Evolutionary conservation across 257 asterid species (phyloP).

Genomic region (Haberlea rhodopensis): DNA sequence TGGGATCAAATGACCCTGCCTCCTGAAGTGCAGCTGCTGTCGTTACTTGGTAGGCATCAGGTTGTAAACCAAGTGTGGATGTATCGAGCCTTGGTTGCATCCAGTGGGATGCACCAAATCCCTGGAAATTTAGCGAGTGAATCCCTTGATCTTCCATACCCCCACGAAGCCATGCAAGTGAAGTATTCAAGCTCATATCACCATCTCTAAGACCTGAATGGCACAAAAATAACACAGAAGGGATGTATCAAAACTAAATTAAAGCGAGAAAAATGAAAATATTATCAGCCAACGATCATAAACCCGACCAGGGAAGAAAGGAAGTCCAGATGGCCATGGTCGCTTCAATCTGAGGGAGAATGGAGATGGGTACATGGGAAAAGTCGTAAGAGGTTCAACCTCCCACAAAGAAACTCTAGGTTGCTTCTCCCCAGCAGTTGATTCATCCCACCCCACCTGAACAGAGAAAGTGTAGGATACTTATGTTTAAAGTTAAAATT

Average conservation of each 20-base stretch:
- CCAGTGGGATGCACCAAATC: conserved; percentile 62
- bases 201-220: conserved; percentile 58
- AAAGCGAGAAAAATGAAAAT: neutral
- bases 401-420: conserved; percentile 96
- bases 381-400: conserved; percentile 81
- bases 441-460: conserved; percentile 99
- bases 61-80: conserved; percentile 66
- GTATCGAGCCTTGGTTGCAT: conserved; percentile 77
- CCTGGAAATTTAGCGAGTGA: conserved; percentile 68
- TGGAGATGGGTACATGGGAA: conserved; percentile 91
- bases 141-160: conserved; percentile 59
- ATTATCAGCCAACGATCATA: neutral
- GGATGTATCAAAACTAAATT: neutral
- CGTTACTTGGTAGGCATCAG: conserved; percentile 79
- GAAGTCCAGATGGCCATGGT: conserved; percentile 86
- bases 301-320: conserved; percentile 63
- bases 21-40: conserved; percentile 60
- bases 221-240: conserved; percentile 5
- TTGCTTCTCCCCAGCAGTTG: conserved; percentile 95
- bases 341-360: conserved; percentile 84
- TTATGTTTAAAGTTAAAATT: neutral
- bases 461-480: conserved; percentile 18
- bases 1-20: conserved; percentile 53
- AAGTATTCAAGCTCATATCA: conserved; percentile 57
- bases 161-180: conserved; percentile 73